Evolutionary conservation across 805 yeast genomes (phyloP).

Genomic region (Nakazawaea molendinolei): DNA sequence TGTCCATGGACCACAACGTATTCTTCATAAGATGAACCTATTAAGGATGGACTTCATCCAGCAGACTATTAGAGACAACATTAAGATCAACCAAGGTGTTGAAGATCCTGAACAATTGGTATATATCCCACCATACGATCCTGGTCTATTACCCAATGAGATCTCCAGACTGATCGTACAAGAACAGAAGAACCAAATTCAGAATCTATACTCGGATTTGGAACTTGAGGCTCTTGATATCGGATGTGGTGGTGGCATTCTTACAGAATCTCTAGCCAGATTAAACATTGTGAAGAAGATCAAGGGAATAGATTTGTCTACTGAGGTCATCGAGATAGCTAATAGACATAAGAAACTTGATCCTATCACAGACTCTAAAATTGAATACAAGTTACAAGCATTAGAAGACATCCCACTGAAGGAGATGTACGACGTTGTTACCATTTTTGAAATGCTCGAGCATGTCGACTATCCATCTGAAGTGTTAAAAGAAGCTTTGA

Average conservation of each 20-base stretch:
- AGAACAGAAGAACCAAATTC: slow-evolving; percentile 45
- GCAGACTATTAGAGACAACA: slow-evolving; percentile 42
- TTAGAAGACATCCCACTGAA: slow-evolving; percentile 47
- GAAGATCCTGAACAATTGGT: slow-evolving; percentile 37
- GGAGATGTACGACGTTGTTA: slow-evolving; percentile 64
- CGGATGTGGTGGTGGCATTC: slow-evolving; percentile 98
- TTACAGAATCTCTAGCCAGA: slow-evolving; percentile 83
- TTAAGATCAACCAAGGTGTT: slow-evolving; percentile 35
- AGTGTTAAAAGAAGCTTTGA: slow-evolving; percentile 62
- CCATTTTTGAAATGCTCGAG: slow-evolving; percentile 92
- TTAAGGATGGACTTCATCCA: slow-evolving; percentile 83
- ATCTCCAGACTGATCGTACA: slow-evolving; percentile 38
- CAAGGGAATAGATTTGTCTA: slow-evolving; percentile 79
- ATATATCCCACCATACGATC: slow-evolving; percentile 73
- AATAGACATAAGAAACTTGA: slow-evolving; percentile 58
- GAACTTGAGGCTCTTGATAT: slow-evolving; percentile 65
- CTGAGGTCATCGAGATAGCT: slow-evolving; percentile 79
- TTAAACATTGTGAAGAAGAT: slow-evolving; percentile 56
- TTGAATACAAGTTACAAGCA: slow-evolving; percentile 54
- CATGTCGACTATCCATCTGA: slow-evolving; percentile 84
- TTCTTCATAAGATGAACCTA: slow-evolving; percentile 90
- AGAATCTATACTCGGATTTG: slow-evolving; percentile 26
- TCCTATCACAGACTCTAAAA: slow-evolving; percentile 48
- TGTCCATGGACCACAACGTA: slow-evolving; percentile 84
- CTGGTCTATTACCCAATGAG: slow-evolving; percentile 54